Base-by-base conservation (phyloP, 163 green algal species). In the Scenedesmus sp. region DNA sequence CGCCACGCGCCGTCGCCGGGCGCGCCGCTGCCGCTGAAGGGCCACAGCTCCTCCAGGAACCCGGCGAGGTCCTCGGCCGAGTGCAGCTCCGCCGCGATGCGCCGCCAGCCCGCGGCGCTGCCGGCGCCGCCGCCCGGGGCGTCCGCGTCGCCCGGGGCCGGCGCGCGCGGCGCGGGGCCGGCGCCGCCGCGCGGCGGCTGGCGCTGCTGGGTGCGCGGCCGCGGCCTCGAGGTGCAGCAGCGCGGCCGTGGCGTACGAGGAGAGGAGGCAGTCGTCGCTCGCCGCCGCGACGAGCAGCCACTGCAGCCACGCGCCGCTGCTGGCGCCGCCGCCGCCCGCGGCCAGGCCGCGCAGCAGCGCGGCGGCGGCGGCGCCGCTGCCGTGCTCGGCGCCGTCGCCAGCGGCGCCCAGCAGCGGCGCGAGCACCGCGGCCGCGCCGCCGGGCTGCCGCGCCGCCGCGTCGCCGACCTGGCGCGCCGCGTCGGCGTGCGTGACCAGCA, bases 141-240 rank as follows among this genome's bases (percentile, higher is more conserved):
- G 29, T 34, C 51, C 64, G 5, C 60, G 48, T 28, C 17, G 20
- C 31, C 60, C 47, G 60, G 33, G 26, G 63, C 63, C 57, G 63
- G 36, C 57, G 45, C 63, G 48, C 20, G 60, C 28, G 28, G 31
- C 13, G n/a, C n/a, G 17, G 29, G 44, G 29, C 58, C 31, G 31
- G 60, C 48, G 42, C 5, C 57, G 66, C 51, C 60, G 70, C 70
- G 60, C 71, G 45, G 60, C 47, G 50, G 34, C 45, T 75, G n/a
- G 5, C 74, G 73, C 50, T 50, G 60, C 17, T 81, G 73, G 5
- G 11, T 75, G 60, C 31, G 60, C 50, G 28, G 66, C 48, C 39
- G 73, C 33, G 17, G 83, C 83, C 53, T 91, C 85, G 45, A 94
- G 36, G 78, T 96, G 85, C 28, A 95, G 84, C 75, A 95, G 80